Conservation (phyloP, 805 yeast genomes). For the Ogataea pini region DNA sequence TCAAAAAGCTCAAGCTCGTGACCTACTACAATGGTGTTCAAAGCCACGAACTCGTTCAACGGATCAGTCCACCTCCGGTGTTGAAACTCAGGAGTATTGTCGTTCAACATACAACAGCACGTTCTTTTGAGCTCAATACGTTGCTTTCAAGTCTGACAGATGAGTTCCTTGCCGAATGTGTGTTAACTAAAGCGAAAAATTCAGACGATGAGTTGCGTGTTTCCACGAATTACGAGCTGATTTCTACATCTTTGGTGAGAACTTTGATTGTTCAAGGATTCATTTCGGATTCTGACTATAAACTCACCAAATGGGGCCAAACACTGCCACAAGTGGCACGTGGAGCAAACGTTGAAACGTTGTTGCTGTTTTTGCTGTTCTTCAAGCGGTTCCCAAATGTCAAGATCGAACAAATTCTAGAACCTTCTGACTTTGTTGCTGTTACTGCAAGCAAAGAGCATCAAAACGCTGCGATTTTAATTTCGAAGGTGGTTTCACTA, state of each 20-base stretch:
- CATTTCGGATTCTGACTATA: slow-evolving; percentile 41
- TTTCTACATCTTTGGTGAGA: slow-evolving; percentile 58
- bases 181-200: slow-evolving; percentile 13
- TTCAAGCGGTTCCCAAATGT: slow-evolving; percentile 39
- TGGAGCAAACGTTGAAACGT: slow-evolving; percentile 37
- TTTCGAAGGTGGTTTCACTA: slow-evolving; percentile 51
- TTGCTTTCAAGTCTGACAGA: slow-evolving; percentile 34
- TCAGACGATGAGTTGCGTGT: slow-evolving; percentile 35
- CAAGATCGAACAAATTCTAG: slow-evolving; percentile 43
- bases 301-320: slow-evolving; percentile 53
- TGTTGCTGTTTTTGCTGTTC: slow-evolving; percentile 50
- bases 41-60: slow-evolving; percentile 46
- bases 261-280: slow-evolving; percentile 53
- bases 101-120: slow-evolving; percentile 34
- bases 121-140: slow-evolving; percentile 36
- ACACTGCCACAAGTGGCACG: slow-evolving; percentile 42
- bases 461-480: slow-evolving; percentile 38
- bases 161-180: slow-evolving; percentile 32
- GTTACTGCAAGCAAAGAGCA: slow-evolving; percentile 41
- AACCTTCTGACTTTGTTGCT: slow-evolving; percentile 31
- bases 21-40: slow-evolving; percentile 29
- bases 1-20: slow-evolving; percentile 58
- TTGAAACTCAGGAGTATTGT: slow-evolving; percentile 38
- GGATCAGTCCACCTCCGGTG: slow-evolving; percentile 55
- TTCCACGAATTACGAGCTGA: slow-evolving; percentile 49